A percentile compares a stretch with the other conserved stretches of the same genome.
Evolutionary conservation across 768 basidiomycete genomes (phyloP).

Genomic region (Pisolithus tinctorius): DNA sequence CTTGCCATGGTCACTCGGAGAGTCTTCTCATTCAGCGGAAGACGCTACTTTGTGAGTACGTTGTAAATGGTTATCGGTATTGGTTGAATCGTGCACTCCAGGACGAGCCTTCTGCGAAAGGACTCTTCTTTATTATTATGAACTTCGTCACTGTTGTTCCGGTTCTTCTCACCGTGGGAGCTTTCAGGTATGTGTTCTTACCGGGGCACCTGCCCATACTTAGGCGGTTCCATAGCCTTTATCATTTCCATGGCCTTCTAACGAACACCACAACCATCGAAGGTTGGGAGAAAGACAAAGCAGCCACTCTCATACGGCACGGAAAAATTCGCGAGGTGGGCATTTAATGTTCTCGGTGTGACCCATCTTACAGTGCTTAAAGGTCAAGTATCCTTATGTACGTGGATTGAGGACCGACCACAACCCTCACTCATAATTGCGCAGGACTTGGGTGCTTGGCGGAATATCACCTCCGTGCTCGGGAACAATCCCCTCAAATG

Average conservation of each 20-base stretch:
- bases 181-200: constrained; percentile 60
- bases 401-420: constrained; percentile 16
- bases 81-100: constrained; percentile 23
- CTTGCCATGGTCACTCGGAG: constrained; percentile 72
- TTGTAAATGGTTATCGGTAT: not conserved
- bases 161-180: constrained; percentile 80
- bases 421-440: constrained; percentile 6
- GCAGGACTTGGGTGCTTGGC: constrained; percentile 71
- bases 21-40: constrained; percentile 41
- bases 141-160: constrained; percentile 85
- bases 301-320: constrained; percentile 71
- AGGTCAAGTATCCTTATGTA: constrained; percentile 94
- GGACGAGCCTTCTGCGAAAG: constrained; percentile 60
- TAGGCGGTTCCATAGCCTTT: constrained; percentile 47
- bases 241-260: constrained; percentile 73
- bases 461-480: constrained; percentile 73
- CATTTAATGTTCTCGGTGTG: not conserved
- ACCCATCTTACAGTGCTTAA: constrained; percentile 2
- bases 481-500: constrained; percentile 72
- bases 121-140: constrained; percentile 79
- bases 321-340: constrained; percentile 79
- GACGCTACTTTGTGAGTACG: constrained; percentile 46
- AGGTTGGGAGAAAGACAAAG: constrained; percentile 96
- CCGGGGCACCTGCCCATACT: constrained; percentile 2
- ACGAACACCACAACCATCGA: constrained; percentile 95